A percentile compares a stretch with the other conserved stretches of the same genome.
These are phyloP conservation scores for Lunularia cruciata DNA, from an alignment of 225 moss, liverwort and hornwort genomes.

Conservation along the genomic window DNA sequence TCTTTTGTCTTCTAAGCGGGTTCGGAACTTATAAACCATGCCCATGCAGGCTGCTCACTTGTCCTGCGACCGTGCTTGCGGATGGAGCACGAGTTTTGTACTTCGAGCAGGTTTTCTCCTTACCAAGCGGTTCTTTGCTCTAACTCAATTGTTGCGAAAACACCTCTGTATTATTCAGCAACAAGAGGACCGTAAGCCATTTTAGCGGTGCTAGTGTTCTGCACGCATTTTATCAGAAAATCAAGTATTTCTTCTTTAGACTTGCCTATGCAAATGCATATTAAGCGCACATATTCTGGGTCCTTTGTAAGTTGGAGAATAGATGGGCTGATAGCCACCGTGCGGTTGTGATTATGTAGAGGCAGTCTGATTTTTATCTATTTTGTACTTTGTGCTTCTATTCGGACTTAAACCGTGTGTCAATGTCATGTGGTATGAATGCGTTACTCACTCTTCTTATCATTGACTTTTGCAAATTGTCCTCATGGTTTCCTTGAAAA, in stretches of 20 bases:
- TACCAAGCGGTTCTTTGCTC: background rate
- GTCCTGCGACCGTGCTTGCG: constrained; percentile 77
- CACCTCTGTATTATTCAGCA: no score
- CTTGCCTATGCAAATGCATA: no score
- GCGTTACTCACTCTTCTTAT: background rate
- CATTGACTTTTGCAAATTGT: no score
- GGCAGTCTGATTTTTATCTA: background rate
- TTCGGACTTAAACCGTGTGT: no score
- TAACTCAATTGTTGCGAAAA: no score
- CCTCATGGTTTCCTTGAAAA: constrained; percentile 24
- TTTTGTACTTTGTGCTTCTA: no score
- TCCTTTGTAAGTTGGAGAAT: background rate
- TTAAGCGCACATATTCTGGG: no score
- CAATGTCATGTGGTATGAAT: no score
- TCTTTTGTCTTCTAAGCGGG: background rate
- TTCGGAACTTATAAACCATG: background rate
- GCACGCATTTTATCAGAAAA: no score
- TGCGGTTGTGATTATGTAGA: background rate
- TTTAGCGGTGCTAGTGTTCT: no score
- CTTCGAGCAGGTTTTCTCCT: constrained; percentile 74
- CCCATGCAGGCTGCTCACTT: constrained; percentile 67
- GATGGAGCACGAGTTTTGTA: constrained; percentile 89
- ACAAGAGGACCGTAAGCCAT: no score
- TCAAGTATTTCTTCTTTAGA: no score
- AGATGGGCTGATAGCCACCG: background rate